These are phyloP conservation scores for Artomyces pyxidatus DNA, from an alignment of 768 basidiomycete genomes.

Conservation along the genomic window DNA sequence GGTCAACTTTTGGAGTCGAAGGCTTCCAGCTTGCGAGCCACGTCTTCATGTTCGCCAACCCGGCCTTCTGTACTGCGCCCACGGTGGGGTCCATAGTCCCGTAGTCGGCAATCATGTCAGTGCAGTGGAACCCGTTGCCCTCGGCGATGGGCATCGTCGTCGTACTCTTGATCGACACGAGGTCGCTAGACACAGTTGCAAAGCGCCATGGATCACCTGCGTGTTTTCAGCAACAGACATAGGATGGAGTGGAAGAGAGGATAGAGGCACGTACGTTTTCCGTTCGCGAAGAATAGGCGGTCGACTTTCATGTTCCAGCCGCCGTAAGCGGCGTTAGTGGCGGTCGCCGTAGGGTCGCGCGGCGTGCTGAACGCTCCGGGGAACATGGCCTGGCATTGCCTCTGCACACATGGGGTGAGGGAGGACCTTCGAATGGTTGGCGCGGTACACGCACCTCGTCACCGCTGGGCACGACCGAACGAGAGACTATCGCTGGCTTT, in stretches of 20 bases:
- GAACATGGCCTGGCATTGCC: slow-evolving; percentile 17
- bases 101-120: slow-evolving; percentile 13
- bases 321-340: slow-evolving; percentile 14
- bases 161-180: slow-evolving; percentile 8
- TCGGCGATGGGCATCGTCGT: slow-evolving; percentile 15
- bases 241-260: background rate
- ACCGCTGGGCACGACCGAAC: background rate
- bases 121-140: slow-evolving; percentile 20
- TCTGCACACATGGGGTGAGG: slow-evolving; percentile 4
- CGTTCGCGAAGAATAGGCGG: slow-evolving; percentile 19
- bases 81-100: slow-evolving; percentile 1
- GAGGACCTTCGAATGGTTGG: background rate
- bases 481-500: background rate
- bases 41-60: background rate
- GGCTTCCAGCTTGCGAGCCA: background rate
- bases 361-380: slow-evolving; percentile 15
- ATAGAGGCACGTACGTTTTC: slow-evolving; percentile 1
- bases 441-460: background rate
- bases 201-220: slow-evolving; percentile 20
- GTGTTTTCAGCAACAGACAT: background rate
- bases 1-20: too few relatives aligned
- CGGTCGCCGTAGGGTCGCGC: slow-evolving; percentile 7
- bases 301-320: slow-evolving; percentile 19
- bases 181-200: slow-evolving; percentile 18
- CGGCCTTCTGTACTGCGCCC: background rate